Evolutionary conservation across 108 stramenopile genomes (phyloP), one percentile per base, ranked within the genome.

Genomic region (Cyclotella cryptica): DNA sequence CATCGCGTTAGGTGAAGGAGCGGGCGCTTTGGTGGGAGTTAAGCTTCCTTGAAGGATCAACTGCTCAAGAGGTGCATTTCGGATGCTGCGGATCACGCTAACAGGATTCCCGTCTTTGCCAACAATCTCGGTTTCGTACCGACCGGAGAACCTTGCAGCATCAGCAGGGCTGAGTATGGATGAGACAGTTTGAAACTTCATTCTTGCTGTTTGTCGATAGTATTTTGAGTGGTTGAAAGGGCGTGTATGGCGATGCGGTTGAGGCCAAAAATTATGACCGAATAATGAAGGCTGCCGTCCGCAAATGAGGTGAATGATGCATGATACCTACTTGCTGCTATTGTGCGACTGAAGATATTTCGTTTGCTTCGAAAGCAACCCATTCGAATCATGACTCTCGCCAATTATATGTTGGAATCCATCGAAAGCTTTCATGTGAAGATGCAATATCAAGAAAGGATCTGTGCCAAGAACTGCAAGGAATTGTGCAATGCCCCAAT

Each of bases 111-210:
- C 76, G 21, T 69, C 41, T 54, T 77, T 77, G 41, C 41, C 57
- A 10, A 18, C 41, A 13, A 59, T 49, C 18, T 58, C 47, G 51
- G 68, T 69, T 42, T 77, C 76, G 24, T 77, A 77, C 19, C 76
- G 55, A 15, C 76, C 76, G 22, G 76, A 39, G 45, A 69, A 61
- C 42, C 65, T 24, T 0, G 68, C 55, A 24, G 76, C 68, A 45
- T 62, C 76, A 21, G 46, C 57, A 11, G 68, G 60, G 40, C 68
- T 77, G 68, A 77, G 42, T 35, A 39, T 30, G 15, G 46, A 27
- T 22, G 76, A 21, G 21, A 77, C 51, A 40, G 66, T 52, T 26
- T 65, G 64, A 43, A 46, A 65, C 29, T 9, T 44, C 14, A 13
- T 65, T 29, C 22, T 65, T 62, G 59, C 22, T 40, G 59, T 27